Evolutionary conservation across 208 protist genomes (phyloP).

Genomic region (Acanthamoeba healyi): DNA sequence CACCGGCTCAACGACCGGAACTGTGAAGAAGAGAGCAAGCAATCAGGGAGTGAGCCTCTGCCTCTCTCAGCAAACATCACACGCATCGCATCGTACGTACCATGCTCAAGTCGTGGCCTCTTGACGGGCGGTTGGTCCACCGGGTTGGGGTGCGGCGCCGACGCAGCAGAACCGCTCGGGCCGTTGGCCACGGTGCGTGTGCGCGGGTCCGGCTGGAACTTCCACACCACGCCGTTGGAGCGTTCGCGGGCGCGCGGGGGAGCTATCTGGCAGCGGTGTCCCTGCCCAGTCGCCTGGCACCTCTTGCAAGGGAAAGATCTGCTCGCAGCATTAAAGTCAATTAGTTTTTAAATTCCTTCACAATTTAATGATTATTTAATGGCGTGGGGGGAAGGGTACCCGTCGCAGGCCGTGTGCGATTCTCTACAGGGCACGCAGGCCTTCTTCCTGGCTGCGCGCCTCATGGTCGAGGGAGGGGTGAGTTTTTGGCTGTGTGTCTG

Average conservation of each 20-base stretch:
- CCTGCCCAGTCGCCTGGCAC: background rate
- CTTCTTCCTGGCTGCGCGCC: constrained; percentile 19
- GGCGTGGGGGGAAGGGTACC: background rate
- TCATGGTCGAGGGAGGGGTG: no score
- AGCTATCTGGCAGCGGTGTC: background rate
- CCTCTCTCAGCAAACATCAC: no score
- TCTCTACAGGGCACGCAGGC: constrained; percentile 13
- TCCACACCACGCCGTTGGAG: constrained; percentile 37
- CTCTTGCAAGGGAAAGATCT: background rate
- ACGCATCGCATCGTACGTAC: no score
- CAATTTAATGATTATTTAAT: background rate
- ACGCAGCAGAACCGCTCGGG: no score
- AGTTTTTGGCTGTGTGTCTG: no score
- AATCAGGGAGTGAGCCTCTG: no score
- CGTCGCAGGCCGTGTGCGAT: constrained; percentile 18
- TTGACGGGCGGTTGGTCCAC: background rate
- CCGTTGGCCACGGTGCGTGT: background rate
- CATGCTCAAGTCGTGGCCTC: background rate
- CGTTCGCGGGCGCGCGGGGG: background rate
- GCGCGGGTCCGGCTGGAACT: constrained; percentile 11
- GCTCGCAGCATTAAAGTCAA: no score
- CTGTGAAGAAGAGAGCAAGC: no score
- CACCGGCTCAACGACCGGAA: background rate
- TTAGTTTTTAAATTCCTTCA: no score
- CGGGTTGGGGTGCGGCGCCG: no score